Percentiles rank a stretch among this genome's conserved stretches.
Conservation (phyloP, 768 basidiomycete genomes). For the Crepidotus variabilis region DNA sequence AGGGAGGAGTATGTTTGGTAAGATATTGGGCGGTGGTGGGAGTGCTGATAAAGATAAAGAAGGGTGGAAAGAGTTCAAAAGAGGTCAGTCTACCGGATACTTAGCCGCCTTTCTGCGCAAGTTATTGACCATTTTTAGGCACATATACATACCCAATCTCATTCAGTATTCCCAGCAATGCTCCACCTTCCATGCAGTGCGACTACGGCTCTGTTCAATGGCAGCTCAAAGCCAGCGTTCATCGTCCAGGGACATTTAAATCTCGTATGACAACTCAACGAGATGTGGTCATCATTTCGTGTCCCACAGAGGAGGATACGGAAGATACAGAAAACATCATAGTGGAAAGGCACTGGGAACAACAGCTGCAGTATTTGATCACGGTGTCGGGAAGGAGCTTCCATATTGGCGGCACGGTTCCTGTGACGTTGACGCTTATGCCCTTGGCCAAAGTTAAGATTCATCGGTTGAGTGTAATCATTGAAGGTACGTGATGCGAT, state of each 20-base stretch:
- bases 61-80: slow-evolving; percentile 85
- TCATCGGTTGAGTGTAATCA: slow-evolving; percentile 61
- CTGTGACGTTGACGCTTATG: slow-evolving; percentile 75
- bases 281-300: slow-evolving; percentile 73
- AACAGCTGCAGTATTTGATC: slow-evolving; percentile 79
- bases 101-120: background rate
- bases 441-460: slow-evolving; percentile 84
- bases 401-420: slow-evolving; percentile 78
- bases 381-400: slow-evolving; percentile 72
- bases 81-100: slow-evolving; percentile 46
- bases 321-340: slow-evolving; percentile 80
- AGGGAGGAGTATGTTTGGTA: slow-evolving; percentile 33
- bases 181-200: slow-evolving; percentile 74
- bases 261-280: slow-evolving; percentile 63
- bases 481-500: slow-evolving; percentile 65
- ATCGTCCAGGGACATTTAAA: slow-evolving; percentile 79
- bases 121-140: slow-evolving; percentile 41
- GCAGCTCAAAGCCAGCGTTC: slow-evolving; percentile 76
- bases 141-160: slow-evolving; percentile 94
- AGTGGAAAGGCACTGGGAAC: slow-evolving; percentile 89
- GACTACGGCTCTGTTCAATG: slow-evolving; percentile 78
- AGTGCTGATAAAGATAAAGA: slow-evolving; percentile 23
- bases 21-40: slow-evolving; percentile 23
- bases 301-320: slow-evolving; percentile 78
- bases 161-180: slow-evolving; percentile 75